These are phyloP conservation scores for Phyllosticta capitalensis DNA, from an alignment of 2,329 filamentous ascomycete genomes.

Conservation along the genomic window DNA sequence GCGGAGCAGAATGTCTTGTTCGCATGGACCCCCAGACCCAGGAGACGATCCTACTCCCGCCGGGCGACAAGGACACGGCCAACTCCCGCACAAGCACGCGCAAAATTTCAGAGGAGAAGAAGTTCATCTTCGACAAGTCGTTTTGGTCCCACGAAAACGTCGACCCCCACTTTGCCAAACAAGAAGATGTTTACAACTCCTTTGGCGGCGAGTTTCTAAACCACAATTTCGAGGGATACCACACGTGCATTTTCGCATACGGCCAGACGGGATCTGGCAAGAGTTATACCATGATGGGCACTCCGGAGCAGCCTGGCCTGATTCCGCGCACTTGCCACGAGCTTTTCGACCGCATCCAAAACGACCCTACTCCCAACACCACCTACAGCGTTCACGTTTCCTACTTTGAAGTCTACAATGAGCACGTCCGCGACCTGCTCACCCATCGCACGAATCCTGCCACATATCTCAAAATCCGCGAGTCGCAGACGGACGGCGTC, in stretches of 20 bases:
- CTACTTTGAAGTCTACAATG: slow-evolving; percentile 99
- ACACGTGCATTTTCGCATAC: slow-evolving; percentile 98
- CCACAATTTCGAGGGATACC: slow-evolving; percentile 98
- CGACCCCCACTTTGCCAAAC: slow-evolving; percentile 80
- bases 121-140: slow-evolving; percentile 92
- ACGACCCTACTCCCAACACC: slow-evolving; percentile 76
- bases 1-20: slow-evolving; percentile 74
- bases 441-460: slow-evolving; percentile 70
- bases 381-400: slow-evolving; percentile 96
- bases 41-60: slow-evolving; percentile 69
- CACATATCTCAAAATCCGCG: slow-evolving; percentile 92
- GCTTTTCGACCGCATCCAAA: slow-evolving; percentile 85
- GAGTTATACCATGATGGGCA: slow-evolving; percentile 97
- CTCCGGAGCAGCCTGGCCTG: slow-evolving; percentile 70
- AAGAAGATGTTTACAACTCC: slow-evolving; percentile 88
- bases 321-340: slow-evolving; percentile 95
- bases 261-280: slow-evolving; percentile 97
- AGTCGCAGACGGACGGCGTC: slow-evolving; percentile 87
- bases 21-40: slow-evolving; percentile 84
- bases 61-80: slow-evolving; percentile 41
- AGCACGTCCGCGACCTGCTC: slow-evolving; percentile 90
- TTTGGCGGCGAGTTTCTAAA: slow-evolving; percentile 95
- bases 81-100: slow-evolving; percentile 53
- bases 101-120: slow-evolving; percentile 75
- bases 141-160: slow-evolving; percentile 86